phyloP scores from a whole-genome alignment of 2,329 filamentous ascomycete species.

The Diaporthe australafricana region DNA sequence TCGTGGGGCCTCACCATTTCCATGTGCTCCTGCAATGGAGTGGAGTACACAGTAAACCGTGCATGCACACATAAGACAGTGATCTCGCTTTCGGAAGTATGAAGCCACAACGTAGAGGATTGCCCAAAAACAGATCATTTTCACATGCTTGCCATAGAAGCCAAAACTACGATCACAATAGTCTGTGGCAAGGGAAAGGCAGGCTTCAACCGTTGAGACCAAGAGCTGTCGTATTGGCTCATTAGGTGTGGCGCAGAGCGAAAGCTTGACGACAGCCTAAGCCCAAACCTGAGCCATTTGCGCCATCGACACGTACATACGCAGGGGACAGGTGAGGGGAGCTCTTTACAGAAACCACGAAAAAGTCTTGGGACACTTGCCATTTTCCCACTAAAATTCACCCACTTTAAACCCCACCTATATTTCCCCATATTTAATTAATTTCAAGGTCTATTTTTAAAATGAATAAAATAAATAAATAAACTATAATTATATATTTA shows the following conservation, averaged over 20 bases:
- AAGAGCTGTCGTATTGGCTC: slow-evolving; percentile 14
- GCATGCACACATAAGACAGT: no score
- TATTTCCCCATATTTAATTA: no score
- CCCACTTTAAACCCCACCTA: no score
- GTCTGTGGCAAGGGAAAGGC: slow-evolving; percentile 13
- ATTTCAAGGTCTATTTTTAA: no score
- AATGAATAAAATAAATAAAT: no score
- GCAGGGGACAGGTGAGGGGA: neutral
- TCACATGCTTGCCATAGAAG: slow-evolving; percentile 15
- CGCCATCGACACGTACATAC: no score
- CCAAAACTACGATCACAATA: neutral
- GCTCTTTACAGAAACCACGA: no score
- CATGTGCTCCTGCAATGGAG: neutral
- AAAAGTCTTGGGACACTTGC: no score
- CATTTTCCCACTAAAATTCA: no score
- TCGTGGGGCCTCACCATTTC: neutral
- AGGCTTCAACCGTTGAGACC: slow-evolving; percentile 19
- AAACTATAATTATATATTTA: no score
- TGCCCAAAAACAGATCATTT: neutral
- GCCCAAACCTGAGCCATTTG: neutral
- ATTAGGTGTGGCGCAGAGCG: slow-evolving; percentile 22
- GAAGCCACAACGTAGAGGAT: neutral
- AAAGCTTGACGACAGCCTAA: neutral
- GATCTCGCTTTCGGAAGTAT: neutral
- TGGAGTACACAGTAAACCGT: no score